Conservation (phyloP, 345 rosid species). For the Geranium rotundifolium region DNA sequence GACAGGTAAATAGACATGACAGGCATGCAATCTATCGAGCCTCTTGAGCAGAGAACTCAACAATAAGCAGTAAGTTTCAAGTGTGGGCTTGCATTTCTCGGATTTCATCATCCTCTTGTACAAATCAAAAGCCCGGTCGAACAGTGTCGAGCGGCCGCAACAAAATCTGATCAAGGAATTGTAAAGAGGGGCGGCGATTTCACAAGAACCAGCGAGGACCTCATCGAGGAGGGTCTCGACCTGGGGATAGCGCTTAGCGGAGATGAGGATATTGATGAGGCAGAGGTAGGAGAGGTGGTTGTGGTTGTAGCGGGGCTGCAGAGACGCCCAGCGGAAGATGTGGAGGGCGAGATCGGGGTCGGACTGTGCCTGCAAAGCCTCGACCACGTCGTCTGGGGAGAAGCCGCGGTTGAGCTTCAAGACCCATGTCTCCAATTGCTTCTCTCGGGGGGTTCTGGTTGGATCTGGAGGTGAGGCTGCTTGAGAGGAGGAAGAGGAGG, state of each 20-base stretch:
- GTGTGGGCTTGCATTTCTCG: slow-evolving; percentile 54
- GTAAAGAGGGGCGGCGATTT: slow-evolving; percentile 54
- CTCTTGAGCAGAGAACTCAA: slow-evolving; percentile 54
- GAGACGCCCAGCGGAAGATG: slow-evolving; percentile 91
- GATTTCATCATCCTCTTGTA: slow-evolving; percentile 70
- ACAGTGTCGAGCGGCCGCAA: slow-evolving; percentile 62
- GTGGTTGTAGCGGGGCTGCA: slow-evolving; percentile 61
- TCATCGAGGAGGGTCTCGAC: slow-evolving; percentile 76
- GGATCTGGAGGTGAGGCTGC: slow-evolving; percentile 6
- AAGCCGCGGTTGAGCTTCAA: slow-evolving; percentile 79
- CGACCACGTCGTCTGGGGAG: slow-evolving; percentile 50
- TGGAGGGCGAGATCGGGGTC: slow-evolving; percentile 85
- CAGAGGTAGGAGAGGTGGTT: slow-evolving; percentile 49
- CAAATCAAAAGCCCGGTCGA: slow-evolving; percentile 72
- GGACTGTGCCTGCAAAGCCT: slow-evolving; percentile 58
- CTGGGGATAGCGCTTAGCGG: slow-evolving; percentile 54
- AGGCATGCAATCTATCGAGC: slow-evolving; percentile 58
- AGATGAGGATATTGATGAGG: slow-evolving; percentile 42
- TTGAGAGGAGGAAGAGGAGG: slow-evolving; percentile 15
- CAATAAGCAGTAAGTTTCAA: slow-evolving; percentile 61
- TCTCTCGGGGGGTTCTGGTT: slow-evolving; percentile 61
- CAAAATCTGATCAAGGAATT: slow-evolving; percentile 65
- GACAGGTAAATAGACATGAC: slow-evolving; percentile 65
- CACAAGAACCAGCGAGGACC: slow-evolving; percentile 81
- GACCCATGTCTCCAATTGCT: slow-evolving; percentile 77